Conservation (phyloP, 106 monocot genomes). For the Gastrodia elata region DNA sequence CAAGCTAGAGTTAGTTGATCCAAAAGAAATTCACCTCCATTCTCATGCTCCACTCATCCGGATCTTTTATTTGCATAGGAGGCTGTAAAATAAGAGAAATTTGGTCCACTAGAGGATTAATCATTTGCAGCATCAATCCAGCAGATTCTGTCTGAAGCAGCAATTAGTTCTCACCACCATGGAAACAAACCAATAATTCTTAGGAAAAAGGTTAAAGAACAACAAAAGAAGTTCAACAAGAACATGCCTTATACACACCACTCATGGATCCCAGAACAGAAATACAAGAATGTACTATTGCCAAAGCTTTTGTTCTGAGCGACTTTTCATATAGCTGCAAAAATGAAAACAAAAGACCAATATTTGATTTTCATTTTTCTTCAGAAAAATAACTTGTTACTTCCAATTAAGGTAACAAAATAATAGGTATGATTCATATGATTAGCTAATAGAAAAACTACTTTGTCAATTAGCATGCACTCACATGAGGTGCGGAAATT, state of each 20-base stretch:
- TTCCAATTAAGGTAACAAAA: not conserved
- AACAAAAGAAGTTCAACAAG: not conserved
- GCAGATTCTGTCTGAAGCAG: constrained; percentile 66
- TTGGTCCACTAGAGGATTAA: constrained; percentile 66
- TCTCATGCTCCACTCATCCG: constrained; percentile 86
- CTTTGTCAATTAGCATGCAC: constrained; percentile 15
- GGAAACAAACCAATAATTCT: not conserved
- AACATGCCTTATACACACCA: constrained; percentile 73
- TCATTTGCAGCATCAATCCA: constrained; percentile 52
- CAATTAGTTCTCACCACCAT: constrained; percentile 3
- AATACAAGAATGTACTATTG: constrained; percentile 75
- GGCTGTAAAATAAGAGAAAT: constrained; percentile 58
- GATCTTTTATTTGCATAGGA: constrained; percentile 66
- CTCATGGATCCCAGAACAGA: constrained; percentile 80
- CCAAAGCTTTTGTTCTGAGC: constrained; percentile 77
- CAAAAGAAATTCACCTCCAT: constrained; percentile 64
- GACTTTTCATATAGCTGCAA: constrained; percentile 74
- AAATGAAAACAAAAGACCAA: not conserved
- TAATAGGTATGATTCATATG: not conserved
- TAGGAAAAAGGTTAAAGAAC: not conserved
- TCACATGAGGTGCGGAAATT: constrained; percentile 72
- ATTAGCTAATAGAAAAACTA: not conserved
- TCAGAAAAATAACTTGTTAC: not conserved
- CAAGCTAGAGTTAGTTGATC: not conserved
- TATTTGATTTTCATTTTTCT: not conserved